Evolutionary conservation across 371 early-diverging fungal species (phyloP), one percentile per base, ranked within the genome.

Genomic region (Mortierella polycephala): DNA sequence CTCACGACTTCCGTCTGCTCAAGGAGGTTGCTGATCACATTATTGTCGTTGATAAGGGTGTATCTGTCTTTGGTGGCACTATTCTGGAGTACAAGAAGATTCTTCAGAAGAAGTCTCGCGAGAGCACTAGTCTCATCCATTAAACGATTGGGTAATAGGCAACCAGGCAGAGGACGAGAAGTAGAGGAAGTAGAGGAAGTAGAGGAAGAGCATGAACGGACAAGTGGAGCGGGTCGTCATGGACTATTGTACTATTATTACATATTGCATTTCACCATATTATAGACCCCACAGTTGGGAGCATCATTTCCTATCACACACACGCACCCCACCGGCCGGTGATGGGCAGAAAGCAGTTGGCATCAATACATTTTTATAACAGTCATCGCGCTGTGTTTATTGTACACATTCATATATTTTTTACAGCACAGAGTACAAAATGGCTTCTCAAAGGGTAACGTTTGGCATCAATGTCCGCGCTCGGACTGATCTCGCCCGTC

Each of bases 1-100:
- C 95, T 76, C 99, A 99, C 95, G 99, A 99, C 88, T 96, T 99
- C 91, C 90, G 98, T 67, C 90, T 99, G 68, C 94, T 99, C 69
- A 90, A 91, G 60, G 97, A 96, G 85, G 95, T 98, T 51, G 99
- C 99, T 39, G 83, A 96, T 75, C 93, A 97, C 79, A 97, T 99
- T 67, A 98, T 95, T 94, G 90, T 97, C 74, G 91, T 94, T 42
- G 96, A 94, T 61, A 83, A 91, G 81, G 94, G 94, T 75, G 92
- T 96, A 49, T 94, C 90, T 83, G 87, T 96, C 50, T 94, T 87
- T 82, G 80, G 85, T 7, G 93, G 90, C 55, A 81, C 85, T 40
- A 94, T 94, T 63, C 77, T 81, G 54, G 83, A 84, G 69, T 94
- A 94, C 88, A 94, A 94, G 88, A 86, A 86, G 70, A 75, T 85